These are phyloP conservation scores for Backusella macrospora DNA, from an alignment of 192 early-diverging fungal species.

Conservation along the genomic window DNA sequence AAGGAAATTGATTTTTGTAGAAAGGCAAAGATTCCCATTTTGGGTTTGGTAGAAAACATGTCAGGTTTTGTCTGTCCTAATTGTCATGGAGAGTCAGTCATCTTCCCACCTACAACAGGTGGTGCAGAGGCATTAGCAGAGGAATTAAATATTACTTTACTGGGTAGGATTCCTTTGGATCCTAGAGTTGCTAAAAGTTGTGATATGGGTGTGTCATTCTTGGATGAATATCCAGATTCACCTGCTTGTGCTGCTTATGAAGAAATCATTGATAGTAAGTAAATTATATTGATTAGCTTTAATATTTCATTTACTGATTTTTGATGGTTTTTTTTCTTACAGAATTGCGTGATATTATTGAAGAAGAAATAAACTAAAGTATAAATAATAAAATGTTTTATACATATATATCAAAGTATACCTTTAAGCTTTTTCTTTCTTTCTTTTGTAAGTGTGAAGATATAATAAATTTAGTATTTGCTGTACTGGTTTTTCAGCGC, in stretches of 20 bases:
- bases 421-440: too few species aligned
- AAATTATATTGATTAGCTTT: neutral
- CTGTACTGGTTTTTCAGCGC: too few species aligned
- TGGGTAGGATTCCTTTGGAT: slow-evolving; percentile 78
- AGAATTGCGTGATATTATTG: neutral
- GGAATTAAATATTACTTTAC: slow-evolving; percentile 62
- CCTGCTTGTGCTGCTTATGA: slow-evolving; percentile 74
- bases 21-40: slow-evolving; percentile 85
- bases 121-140: slow-evolving; percentile 68
- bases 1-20: slow-evolving; percentile 97
- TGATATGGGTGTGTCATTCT: slow-evolving; percentile 87
- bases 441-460: too few species aligned
- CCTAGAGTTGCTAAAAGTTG: slow-evolving; percentile 80
- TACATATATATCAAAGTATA: too few species aligned
- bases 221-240: slow-evolving; percentile 88
- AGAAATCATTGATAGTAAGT: slow-evolving; percentile 64
- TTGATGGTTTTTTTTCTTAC: neutral
- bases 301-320: neutral
- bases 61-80: slow-evolving; percentile 94
- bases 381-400: neutral
- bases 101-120: slow-evolving; percentile 80
- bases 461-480: too few species aligned
- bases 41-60: slow-evolving; percentile 98
- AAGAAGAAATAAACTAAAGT: neutral
- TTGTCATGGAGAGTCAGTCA: slow-evolving; percentile 73